Conservation (phyloP, 306 rosid genomes). For the Carpinus viminea region DNA sequence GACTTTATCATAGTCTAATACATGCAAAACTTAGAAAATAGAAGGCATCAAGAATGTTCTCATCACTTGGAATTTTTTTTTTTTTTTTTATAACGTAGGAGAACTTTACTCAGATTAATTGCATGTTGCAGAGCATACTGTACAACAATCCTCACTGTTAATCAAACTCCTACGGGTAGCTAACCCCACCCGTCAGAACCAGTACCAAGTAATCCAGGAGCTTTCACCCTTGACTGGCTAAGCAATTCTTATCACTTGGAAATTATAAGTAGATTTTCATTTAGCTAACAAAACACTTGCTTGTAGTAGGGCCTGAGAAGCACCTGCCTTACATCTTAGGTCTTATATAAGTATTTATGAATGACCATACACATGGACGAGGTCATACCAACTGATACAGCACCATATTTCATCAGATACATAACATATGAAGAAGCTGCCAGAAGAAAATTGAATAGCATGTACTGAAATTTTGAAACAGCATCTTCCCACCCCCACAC, state of each 20-base stretch:
- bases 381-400: slow-evolving; percentile 1
- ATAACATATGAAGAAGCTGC: too few species aligned
- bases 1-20: neutral
- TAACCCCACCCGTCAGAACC: too few species aligned
- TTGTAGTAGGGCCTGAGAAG: neutral
- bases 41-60: neutral
- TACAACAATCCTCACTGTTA: too few species aligned
- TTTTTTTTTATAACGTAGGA: too few species aligned
- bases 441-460: neutral
- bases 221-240: too few species aligned
- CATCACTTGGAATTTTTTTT: neutral
- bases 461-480: neutral
- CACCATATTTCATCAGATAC: neutral
- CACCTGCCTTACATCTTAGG: neutral
- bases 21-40: neutral
- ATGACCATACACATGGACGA: neutral
- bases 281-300: neutral
- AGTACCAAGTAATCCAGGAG: too few species aligned
- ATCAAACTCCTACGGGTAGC: too few species aligned
- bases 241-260: neutral
- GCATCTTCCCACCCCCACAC: neutral
- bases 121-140: too few species aligned
- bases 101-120: too few species aligned
- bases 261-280: neutral
- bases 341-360: neutral